These are phyloP conservation scores for Colletotrichum scovillei DNA, from an alignment of 2,329 filamentous ascomycete species.

Conservation along the genomic window DNA sequence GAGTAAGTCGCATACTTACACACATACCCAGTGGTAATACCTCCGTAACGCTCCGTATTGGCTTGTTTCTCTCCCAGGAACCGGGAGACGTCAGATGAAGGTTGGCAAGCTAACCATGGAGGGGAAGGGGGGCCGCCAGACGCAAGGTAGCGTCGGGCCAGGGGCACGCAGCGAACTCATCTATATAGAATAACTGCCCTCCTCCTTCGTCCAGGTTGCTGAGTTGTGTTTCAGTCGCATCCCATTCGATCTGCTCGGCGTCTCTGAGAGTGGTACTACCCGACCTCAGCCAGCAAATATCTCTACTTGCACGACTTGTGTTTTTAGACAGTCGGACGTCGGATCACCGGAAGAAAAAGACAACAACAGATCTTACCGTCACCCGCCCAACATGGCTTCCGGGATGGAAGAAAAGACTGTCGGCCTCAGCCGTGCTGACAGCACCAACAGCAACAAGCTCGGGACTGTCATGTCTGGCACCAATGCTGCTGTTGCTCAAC, in stretches of 20 bases:
- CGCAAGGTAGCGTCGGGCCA: neutral
- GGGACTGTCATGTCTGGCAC: constrained; percentile 29
- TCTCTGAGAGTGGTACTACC: constrained; percentile 4
- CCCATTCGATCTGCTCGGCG: constrained; percentile 18
- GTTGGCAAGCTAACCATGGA: constrained; percentile 11
- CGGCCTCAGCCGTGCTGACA: constrained; percentile 32
- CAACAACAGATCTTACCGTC: neutral
- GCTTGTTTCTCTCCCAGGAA: constrained; percentile 11
- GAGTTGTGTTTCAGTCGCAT: neutral
- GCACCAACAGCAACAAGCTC: constrained; percentile 32
- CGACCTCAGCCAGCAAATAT: neutral
- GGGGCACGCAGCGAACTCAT: constrained; percentile 4
- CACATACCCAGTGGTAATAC: neutral
- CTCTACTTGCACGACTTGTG: neutral
- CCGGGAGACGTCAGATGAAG: constrained; percentile 35
- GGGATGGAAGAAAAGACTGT: constrained; percentile 32
- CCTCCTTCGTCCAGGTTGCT: neutral
- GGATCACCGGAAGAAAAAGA: neutral
- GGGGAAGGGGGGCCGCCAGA: constrained; percentile 4
- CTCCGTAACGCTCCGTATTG: neutral
- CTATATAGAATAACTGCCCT: constrained; percentile 16
- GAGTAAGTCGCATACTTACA: constrained; percentile 32
- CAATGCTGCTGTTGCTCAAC: constrained; percentile 24
- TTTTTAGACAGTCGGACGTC: constrained; percentile 3
- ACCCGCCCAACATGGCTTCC: constrained; percentile 24